Percentiles rank a stretch among this genome's conserved stretches.
Evolutionary conservation across 2,329 filamentous ascomycete species (phyloP).

Genomic region (Truncatella angustata): DNA sequence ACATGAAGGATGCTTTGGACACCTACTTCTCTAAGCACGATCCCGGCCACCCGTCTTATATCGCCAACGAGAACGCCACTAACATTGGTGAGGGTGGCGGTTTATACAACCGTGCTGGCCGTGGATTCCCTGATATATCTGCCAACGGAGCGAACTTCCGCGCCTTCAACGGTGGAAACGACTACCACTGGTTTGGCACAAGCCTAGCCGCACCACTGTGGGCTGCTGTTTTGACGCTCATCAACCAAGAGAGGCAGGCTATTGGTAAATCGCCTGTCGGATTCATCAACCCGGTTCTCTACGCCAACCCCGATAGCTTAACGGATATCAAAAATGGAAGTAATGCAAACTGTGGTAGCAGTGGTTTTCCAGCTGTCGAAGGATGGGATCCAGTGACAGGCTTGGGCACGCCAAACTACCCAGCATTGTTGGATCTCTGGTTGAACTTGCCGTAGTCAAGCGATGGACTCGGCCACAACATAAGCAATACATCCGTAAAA

Average conservation of each 20-base stretch:
- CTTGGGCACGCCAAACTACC: slow-evolving; percentile 31
- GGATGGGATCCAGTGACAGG: slow-evolving; percentile 52
- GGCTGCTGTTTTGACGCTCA: slow-evolving; percentile 18
- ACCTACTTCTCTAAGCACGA: slow-evolving; percentile 38
- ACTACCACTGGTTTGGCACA: slow-evolving; percentile 15
- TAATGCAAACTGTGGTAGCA: slow-evolving; percentile 17
- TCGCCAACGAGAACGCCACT: slow-evolving; percentile 24
- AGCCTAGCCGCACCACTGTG: slow-evolving; percentile 18
- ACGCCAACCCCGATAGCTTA: slow-evolving; percentile 9
- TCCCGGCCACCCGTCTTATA: slow-evolving; percentile 24
- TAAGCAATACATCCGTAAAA: too few species aligned
- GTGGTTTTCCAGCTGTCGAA: slow-evolving; percentile 42
- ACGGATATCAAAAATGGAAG: slow-evolving; percentile 8
- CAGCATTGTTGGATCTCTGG: slow-evolving; percentile 5
- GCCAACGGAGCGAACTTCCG: slow-evolving; percentile 50
- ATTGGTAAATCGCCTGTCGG: slow-evolving; percentile 7
- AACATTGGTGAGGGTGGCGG: slow-evolving; percentile 29
- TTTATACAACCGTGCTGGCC: slow-evolving; percentile 30
- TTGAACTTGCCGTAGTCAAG: slow-evolving; percentile 6
- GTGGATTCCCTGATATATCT: slow-evolving; percentile 34
- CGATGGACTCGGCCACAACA: background rate
- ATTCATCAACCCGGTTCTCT: slow-evolving; percentile 12
- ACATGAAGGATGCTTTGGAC: slow-evolving; percentile 40
- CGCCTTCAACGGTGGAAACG: slow-evolving; percentile 8
- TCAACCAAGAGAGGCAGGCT: slow-evolving; percentile 14